Evolutionary conservation across 177 flowering plant species (phyloP).

Genomic region (Vitis hybrid): DNA sequence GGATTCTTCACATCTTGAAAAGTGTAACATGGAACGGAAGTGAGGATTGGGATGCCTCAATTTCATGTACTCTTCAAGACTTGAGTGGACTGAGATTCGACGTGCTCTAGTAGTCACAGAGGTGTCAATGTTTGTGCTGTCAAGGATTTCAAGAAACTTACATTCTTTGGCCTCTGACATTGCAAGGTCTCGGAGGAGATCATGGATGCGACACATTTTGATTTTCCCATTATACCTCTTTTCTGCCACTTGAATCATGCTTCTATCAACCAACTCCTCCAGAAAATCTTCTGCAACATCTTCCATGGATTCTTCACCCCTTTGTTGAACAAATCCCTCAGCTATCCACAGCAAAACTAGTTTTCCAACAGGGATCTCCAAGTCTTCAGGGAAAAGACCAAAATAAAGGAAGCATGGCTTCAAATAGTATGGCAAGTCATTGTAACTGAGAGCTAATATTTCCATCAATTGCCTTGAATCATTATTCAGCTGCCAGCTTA

Average conservation of each 20-base stretch:
- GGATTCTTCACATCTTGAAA: not conserved
- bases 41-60: not conserved
- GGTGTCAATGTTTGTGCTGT: not conserved
- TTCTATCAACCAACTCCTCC: not conserved
- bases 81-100: not conserved
- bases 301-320: not conserved
- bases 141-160: not conserved
- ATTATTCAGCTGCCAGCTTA: not conserved
- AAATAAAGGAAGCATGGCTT: constrained; percentile 6
- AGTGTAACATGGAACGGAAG: not conserved
- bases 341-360: constrained; percentile 2
- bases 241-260: constrained; percentile 3
- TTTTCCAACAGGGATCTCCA: not conserved
- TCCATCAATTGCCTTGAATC: not conserved
- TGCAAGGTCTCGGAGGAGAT: not conserved
- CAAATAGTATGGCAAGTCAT: constrained; percentile 2
- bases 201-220: not conserved
- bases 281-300: not conserved
- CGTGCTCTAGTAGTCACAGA: not conserved
- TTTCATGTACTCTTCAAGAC: not conserved
- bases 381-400: constrained; percentile 3
- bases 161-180: not conserved
- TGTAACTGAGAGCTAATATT: not conserved
- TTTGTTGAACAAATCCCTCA: not conserved
- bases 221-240: not conserved